Base-by-base conservation (phyloP, 495 filamentous ascomycete species). In the Tetracladium setigerum region DNA sequence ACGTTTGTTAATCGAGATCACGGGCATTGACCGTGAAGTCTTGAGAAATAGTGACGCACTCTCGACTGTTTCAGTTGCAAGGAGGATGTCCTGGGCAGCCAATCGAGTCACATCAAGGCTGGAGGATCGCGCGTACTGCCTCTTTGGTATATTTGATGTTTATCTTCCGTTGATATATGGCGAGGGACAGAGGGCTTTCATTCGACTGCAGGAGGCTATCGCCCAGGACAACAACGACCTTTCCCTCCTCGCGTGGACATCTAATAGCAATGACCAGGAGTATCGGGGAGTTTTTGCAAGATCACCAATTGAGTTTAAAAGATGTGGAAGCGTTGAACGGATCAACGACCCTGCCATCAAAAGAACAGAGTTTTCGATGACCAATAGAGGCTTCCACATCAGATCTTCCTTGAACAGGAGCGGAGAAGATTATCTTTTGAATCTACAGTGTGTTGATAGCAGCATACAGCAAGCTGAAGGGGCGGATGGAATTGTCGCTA, bases 151-250 rank as follows among this genome's bases (percentile, higher is more conserved):
- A 1, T 67, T 67, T 10, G 50, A 58, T 19, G 49, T 65, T 27
- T 53, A 56, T 43, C 60, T 67, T 54, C 61, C 64, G 0, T 56
- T 65, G 16, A 31, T 63, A 15, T 67, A 65, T 17, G 62, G 63
- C 5, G 62, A 65, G 35, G 62, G 63, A 2, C 15, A 24, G 9
- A 56, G 51, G 5, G 60, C 62, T 5, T 64, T 67, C 41, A 30
- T 46, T 17, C 42, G 62, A 16, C 19, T 67, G 1, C 62, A 64
- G 33, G 63, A 66, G 41, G 62, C 59, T 31, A 60, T 65, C 33
- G 43, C 58, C 14, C 55, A 43, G 33, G 50, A 54, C 12, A 55
- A 52, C 1, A 51, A 61, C 30, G 63, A 65, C 30, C 58, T 58
- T 8, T 59, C 60, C 2, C 30, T 65, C 1, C 41, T 65, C 8